Percentiles rank a stretch among this genome's conserved stretches.
Conservation (phyloP, 768 basidiomycete genomes). For the Boletales sp. region DNA sequence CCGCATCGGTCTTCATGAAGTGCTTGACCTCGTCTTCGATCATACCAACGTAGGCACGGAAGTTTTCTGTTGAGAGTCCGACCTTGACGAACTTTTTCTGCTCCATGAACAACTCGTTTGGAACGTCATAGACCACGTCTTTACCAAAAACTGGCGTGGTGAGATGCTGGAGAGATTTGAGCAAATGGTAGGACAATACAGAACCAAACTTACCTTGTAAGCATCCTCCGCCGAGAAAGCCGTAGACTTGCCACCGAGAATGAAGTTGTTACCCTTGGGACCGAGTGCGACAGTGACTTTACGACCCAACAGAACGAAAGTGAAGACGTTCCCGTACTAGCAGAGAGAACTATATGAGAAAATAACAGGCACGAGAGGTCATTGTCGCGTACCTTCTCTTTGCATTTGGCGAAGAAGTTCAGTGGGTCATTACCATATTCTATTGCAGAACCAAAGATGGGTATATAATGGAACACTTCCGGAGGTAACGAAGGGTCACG, state of each 20-base stretch:
- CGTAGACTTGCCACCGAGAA: slow-evolving; percentile 90
- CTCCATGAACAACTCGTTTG: slow-evolving; percentile 96
- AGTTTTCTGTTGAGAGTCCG: slow-evolving; percentile 88
- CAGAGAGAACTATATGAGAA: background rate
- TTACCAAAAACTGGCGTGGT: slow-evolving; percentile 96
- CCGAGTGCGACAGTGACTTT: slow-evolving; percentile 89
- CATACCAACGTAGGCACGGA: slow-evolving; percentile 80
- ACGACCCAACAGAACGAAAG: slow-evolving; percentile 87
- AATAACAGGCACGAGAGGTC: background rate
- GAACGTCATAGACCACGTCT: slow-evolving; percentile 96
- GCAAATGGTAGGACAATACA: background rate
- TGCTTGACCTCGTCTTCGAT: slow-evolving; percentile 72
- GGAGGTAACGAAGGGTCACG: slow-evolving; percentile 75
- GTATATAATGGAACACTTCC: slow-evolving; percentile 89
- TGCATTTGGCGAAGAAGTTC: slow-evolving; percentile 76
- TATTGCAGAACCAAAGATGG: slow-evolving; percentile 85
- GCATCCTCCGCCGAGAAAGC: slow-evolving; percentile 95
- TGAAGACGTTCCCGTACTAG: slow-evolving; percentile 97
- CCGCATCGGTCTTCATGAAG: slow-evolving; percentile 62
- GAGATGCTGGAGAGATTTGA: slow-evolving; percentile 53
- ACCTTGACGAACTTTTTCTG: slow-evolving; percentile 99
- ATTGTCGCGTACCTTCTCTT: slow-evolving; percentile 59
- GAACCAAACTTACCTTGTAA: slow-evolving; percentile 62
- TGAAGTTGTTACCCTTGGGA: slow-evolving; percentile 88
- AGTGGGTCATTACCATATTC: slow-evolving; percentile 91